Evolutionary conservation across 352 stramenopile species (phyloP), one percentile per base, ranked within the genome.

Genomic region (Phytophthora aleatoria): DNA sequence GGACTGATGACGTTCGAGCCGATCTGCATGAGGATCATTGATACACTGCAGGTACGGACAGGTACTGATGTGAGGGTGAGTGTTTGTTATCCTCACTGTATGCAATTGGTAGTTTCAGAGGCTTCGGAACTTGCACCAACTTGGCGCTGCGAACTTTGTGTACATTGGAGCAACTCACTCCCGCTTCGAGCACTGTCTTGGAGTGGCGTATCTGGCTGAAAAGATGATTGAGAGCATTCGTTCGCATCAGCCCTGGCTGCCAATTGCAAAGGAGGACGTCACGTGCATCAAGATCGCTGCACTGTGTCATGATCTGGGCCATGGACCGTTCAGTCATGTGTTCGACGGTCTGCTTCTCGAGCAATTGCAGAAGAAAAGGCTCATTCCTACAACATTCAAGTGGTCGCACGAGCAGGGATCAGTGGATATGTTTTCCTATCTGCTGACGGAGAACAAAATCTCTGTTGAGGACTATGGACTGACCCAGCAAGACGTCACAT

Each of bases 131-230:
- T 74, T 99, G 36, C 93, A 97, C 36, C 97, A 99, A 74, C 83
- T 99, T 27, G 97, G 96, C 3, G 87, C 87, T 15, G 81, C 90
- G 11, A 74, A 92, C 30, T 92, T 83, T 35, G 92, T 98, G 3
- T 99, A 94, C 56, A 90, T 92, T 47, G 83, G 82, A 28, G 86
- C 81, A 39, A 93, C 86, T 3, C 86, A 94, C 52, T 86, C 82
- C 9, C 75, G 86, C 4, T 94, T 94, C 44, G 86, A 93, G 68
- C 86, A 94, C 44, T 98, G 83, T 13, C 71, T 99, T 33, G 97
- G 97, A 12, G 96, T 99, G n/a, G 94, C 94, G 5, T 84, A 98
- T 65, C 81, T 99, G 3, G 96, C 96, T 2, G 89, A 97, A 63
- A 69, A 87, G 57, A 88, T 98, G 74, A 77, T 96, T 28, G 58